Percentiles rank a stretch among this genome's conserved stretches.
Conservation (phyloP, 202 grass and related monocot species). For the Eragrostis tef region DNA sequence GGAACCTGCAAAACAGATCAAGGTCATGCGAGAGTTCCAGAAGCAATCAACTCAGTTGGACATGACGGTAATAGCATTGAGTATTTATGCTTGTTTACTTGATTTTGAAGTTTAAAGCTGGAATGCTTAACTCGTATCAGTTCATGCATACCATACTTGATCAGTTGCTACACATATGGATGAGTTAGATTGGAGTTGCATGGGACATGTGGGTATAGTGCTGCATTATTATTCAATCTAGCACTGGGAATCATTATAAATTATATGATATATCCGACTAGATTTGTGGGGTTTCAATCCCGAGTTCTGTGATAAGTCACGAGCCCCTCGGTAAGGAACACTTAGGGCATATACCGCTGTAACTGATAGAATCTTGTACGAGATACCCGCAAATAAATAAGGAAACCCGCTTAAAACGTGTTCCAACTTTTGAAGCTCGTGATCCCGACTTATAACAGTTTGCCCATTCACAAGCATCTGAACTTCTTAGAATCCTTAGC, state of each 20-base stretch:
- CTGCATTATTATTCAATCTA: background rate
- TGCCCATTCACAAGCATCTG: background rate
- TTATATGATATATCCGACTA: background rate
- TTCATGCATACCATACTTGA: background rate
- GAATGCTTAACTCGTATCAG: background rate
- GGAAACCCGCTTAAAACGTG: too few relatives aligned
- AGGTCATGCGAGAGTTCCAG: conserved; percentile 97
- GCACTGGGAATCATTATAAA: background rate
- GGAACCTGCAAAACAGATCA: conserved; percentile 89
- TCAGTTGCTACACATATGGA: background rate
- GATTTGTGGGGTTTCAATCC: background rate
- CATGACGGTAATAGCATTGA: conserved; percentile 83
- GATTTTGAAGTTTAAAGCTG: background rate
- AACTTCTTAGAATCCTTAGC: background rate
- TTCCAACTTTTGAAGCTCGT: background rate
- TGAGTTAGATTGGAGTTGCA: background rate
- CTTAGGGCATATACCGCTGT: too few relatives aligned
- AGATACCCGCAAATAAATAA: too few relatives aligned
- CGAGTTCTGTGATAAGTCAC: background rate
- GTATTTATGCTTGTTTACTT: conserved; percentile 9
- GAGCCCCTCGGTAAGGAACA: too few relatives aligned
- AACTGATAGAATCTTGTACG: too few relatives aligned
- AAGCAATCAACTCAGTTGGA: conserved; percentile 95
- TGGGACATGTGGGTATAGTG: background rate
- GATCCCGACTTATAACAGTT: conserved; percentile 6